Evolutionary conservation across 139 green algal genomes (phyloP), one percentile per base, ranked within the genome.

Genomic region (Astrephomene gubernaculifera): DNA sequence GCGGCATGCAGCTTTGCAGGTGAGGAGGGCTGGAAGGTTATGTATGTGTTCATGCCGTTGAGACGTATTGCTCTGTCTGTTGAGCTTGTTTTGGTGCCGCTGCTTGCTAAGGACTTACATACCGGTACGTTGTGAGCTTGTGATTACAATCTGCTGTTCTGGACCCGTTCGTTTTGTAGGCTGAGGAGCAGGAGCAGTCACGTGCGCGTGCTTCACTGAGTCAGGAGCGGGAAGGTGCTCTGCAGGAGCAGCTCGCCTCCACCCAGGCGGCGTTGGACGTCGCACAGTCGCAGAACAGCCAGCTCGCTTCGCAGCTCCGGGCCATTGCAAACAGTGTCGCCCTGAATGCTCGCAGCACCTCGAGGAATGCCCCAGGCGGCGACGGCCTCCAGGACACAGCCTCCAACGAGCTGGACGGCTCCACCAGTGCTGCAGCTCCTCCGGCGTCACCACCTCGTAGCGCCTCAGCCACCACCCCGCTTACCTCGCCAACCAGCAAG

Each of bases 271-370:
- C 76, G 5, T 36, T 63, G 39, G 76, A 60, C 29, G 8, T 17
- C 1, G n/a, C 76, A 1, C 29, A 25, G 41, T 24, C n/a, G n/a
- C 61, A 63, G 24, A 74, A 74, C 78, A 4, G 24, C 14, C 19
- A 69, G 27, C 45, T 84, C 24, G 64, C 61, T 61, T 43, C n/a
- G 4, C 78, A 84, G 78, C 78, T 84, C 24, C 7, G 29, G 0
- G 43, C 41, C 10, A 41, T 84, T 17, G 78, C 78, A 1, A 29
- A 33, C 4, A 2, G 4, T 3, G 44, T 84, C 6, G 78, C 49
- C 2, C 36, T 74, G 63, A 63, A 74, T 41, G 54, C 31, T 24
- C n/a, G n/a, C n/a, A n/a, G n/a, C n/a, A n/a, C n/a, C n/a, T n/a
- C n/a, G n/a, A n/a, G n/a, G n/a, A n/a, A n/a, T n/a, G n/a, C n/a